Base-by-base conservation (phyloP, 2,329 filamentous ascomycete genomes). In the Ophiostoma triangulosporum region DNA sequence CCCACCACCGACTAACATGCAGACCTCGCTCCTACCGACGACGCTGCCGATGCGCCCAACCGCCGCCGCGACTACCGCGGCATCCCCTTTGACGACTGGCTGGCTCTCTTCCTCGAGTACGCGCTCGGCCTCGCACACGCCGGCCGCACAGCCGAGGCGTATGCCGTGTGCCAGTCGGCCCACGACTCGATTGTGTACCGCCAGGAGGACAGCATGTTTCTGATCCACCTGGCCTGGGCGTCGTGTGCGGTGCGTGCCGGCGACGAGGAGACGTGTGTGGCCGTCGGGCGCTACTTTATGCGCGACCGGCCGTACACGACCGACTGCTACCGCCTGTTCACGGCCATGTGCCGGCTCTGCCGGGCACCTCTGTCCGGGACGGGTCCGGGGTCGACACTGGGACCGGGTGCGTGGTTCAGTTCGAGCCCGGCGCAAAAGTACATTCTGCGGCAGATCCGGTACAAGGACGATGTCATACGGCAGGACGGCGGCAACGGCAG, bases 31-130 rank as follows among this genome's bases (percentile, higher is more conserved):
- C 65, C 66, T 12, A 59, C 63, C 31, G 67, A 65, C 11, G 55
- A 65, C 11, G 60, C 29, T 29, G 20, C 17, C 22, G 27, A 26
- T 12, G 20, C 12, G 35, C 12, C 31, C 46, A 22, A 22, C 26
- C 27, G 11, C 7, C 60, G 60, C 11, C 64, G 68, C 46, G 68
- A 71, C 20, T 71, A 72, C 51, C 83, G 88, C 59, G 86, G 85
- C 7, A 86, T 97, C 48, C 72, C 81, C 0, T 95, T 97, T 63
- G 74, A 83, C 55, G 77, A 81, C 48, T 98, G 93, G 93, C 76
- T 96, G 3, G 86, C 94, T 60, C 75, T 95, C 1, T 95, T 98
- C 64, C 76, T 94, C 33, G 86, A 93, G 62, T 94, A 94, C 64
- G 86, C 89, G 3, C 74, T 96, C 48, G 74, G 83, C 5, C 76